Conservation (phyloP, 2,329 filamentous ascomycete genomes). For the Conoideocrella luteorostrata region DNA sequence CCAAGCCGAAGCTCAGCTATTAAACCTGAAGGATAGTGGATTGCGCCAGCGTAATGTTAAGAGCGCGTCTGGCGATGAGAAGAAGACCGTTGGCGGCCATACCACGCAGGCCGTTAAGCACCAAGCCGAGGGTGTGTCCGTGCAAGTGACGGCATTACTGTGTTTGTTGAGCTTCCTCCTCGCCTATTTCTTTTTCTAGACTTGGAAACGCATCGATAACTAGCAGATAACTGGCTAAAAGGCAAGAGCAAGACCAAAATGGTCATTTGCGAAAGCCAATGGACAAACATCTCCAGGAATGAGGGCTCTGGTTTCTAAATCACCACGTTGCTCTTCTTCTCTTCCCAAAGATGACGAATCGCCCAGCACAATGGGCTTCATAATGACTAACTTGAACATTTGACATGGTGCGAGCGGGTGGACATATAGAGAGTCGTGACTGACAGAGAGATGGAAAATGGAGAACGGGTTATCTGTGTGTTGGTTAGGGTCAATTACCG, state of each 20-base stretch:
- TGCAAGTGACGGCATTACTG: slow-evolving; percentile 76
- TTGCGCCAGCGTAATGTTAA: slow-evolving; percentile 73
- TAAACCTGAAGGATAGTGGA: slow-evolving; percentile 63
- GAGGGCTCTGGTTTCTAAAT: too few species aligned
- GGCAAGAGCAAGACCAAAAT: background rate
- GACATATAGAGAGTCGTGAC: too few species aligned
- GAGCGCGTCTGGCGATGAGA: slow-evolving; percentile 41
- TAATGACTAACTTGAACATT: too few species aligned
- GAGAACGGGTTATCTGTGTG: too few species aligned
- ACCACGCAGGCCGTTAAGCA: slow-evolving; percentile 49
- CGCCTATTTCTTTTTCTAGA: slow-evolving; percentile 91
- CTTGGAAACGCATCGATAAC: too few species aligned
- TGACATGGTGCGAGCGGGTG: too few species aligned
- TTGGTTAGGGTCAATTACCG: too few species aligned
- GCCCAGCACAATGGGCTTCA: too few species aligned
- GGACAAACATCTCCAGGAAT: too few species aligned
- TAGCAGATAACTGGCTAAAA: too few species aligned
- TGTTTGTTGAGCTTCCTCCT: slow-evolving; percentile 89
- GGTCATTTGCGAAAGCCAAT: background rate
- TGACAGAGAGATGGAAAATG: too few species aligned
- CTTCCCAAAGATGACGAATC: background rate
- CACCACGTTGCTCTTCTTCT: too few species aligned
- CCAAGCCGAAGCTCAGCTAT: slow-evolving; percentile 68
- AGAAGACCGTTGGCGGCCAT: slow-evolving; percentile 39
- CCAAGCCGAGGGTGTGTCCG: slow-evolving; percentile 69